Conservation (phyloP, 352 stramenopile genomes). For the Pythium periplocum region DNA sequence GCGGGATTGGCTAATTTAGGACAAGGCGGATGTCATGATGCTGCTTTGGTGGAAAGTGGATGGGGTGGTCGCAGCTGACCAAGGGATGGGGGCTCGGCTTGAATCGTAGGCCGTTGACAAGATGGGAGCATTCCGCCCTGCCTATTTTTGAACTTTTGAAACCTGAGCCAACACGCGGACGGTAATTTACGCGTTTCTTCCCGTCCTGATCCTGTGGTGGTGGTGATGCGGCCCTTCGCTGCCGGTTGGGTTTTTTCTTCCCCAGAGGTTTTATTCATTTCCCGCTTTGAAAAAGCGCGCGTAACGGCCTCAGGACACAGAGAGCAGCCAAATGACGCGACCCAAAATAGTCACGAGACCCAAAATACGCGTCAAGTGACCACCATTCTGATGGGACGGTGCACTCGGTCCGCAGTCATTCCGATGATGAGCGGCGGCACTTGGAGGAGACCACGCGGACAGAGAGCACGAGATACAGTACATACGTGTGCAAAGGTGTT, state of each 20-base stretch:
- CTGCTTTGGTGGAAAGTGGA: not conserved
- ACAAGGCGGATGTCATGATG: constrained; percentile 12
- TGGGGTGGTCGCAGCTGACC: not conserved
- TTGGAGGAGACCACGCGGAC: not conserved
- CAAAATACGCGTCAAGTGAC: no score
- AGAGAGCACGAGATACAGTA: not conserved
- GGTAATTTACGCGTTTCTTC: constrained; percentile 24
- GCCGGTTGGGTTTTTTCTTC: constrained; percentile 18
- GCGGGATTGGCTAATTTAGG: constrained; percentile 1
- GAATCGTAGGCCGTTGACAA: constrained; percentile 1
- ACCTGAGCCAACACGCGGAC: constrained; percentile 14
- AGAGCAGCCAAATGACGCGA: constrained; percentile 10
- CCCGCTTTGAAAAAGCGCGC: constrained; percentile 20
- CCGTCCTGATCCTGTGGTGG: constrained; percentile 10
- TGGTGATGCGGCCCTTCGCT: constrained; percentile 2
- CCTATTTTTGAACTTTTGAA: constrained; percentile 43
- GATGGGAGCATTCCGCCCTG: constrained; percentile 6
- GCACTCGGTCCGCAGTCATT: no score
- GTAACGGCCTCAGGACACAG: constrained; percentile 20
- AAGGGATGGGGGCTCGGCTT: no score
- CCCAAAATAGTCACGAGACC: constrained; percentile 4
- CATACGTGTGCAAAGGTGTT: no score
- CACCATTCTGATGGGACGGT: no score
- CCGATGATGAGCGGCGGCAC: no score
- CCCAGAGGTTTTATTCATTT: constrained; percentile 15